phyloP scores from a whole-genome alignment of 805 yeast genomes.

The Priceomyces haplophilus region DNA sequence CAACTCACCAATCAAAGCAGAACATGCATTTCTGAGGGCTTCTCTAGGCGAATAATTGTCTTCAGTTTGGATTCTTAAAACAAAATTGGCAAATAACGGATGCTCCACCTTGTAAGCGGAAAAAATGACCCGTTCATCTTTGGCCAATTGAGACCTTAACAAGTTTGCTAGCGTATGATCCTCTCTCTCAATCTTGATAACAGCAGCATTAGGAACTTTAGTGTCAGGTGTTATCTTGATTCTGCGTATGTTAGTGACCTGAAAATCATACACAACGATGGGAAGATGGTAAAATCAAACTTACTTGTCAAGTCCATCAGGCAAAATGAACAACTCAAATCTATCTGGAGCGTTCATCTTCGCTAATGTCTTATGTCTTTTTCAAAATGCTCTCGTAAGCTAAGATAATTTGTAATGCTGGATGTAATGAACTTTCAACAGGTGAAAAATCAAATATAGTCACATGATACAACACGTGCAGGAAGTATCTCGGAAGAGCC shows the following conservation, averaged over 20 bases:
- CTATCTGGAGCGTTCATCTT: slow-evolving; percentile 98
- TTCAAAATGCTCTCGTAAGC: background rate
- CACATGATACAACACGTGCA: background rate
- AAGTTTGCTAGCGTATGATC: slow-evolving; percentile 96
- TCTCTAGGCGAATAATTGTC: slow-evolving; percentile 91
- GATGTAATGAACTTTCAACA: background rate
- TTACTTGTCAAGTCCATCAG: slow-evolving; percentile 95
- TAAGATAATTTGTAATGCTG: background rate
- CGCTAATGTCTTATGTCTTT: background rate
- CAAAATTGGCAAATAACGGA: slow-evolving; percentile 92
- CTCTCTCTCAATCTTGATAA: slow-evolving; percentile 91
- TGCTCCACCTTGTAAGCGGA: slow-evolving; percentile 98
- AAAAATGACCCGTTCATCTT: slow-evolving; percentile 85
- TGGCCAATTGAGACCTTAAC: slow-evolving; percentile 78
- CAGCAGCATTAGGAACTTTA: slow-evolving; percentile 91
- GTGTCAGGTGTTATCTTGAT: slow-evolving; percentile 88
- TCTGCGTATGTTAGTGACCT: slow-evolving; percentile 34
- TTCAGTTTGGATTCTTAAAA: slow-evolving; percentile 92
- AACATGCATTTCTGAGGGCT: slow-evolving; percentile 88
- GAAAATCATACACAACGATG: background rate
- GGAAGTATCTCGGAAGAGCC: too few species aligned
- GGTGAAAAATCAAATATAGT: background rate
- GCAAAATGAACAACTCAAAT: slow-evolving; percentile 91
- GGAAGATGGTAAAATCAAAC: slow-evolving; percentile 21
- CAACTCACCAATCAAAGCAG: slow-evolving; percentile 74